These are phyloP conservation scores for Limnanthes douglasii DNA, from an alignment of 345 rosid species.

Conservation along the genomic window DNA sequence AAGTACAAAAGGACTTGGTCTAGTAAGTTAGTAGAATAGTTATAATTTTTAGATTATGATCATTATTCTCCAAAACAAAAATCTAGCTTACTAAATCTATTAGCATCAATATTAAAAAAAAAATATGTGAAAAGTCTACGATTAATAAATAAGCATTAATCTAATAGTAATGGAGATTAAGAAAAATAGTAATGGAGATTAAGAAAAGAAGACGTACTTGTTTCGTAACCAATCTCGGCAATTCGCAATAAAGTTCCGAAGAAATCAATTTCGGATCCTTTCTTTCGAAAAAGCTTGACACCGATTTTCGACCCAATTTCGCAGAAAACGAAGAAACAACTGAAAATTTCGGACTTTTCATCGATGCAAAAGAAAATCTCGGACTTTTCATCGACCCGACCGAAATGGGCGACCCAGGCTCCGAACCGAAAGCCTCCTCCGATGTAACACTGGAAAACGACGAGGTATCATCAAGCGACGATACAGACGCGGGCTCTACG, in stretches of 20 bases:
- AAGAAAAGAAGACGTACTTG: too few relatives aligned
- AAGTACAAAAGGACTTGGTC: too few relatives aligned
- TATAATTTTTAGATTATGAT: too few relatives aligned
- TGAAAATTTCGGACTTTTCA: slow-evolving; percentile 24
- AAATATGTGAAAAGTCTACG: too few relatives aligned
- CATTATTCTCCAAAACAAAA: too few relatives aligned
- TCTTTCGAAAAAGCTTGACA: slow-evolving; percentile 12
- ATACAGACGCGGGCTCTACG: slow-evolving; percentile 24
- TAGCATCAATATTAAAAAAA: too few relatives aligned
- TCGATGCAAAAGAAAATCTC: slow-evolving; percentile 10
- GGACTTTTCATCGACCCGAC: slow-evolving; percentile 16
- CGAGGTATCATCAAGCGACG: slow-evolving; percentile 32
- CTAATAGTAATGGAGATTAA: too few relatives aligned
- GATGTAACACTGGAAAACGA: slow-evolving; percentile 50
- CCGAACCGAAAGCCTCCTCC: slow-evolving; percentile 14
- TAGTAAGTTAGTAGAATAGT: too few relatives aligned
- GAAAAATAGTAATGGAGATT: too few relatives aligned
- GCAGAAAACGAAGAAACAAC: slow-evolving; percentile 21
- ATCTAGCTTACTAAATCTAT: too few relatives aligned
- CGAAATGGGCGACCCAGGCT: slow-evolving; percentile 23
- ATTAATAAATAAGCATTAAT: too few relatives aligned
- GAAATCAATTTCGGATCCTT: neutral
- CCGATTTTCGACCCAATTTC: slow-evolving; percentile 29
- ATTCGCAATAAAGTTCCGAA: slow-evolving; percentile 3
- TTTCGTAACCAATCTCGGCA: too few relatives aligned